These are phyloP conservation scores for Hansenula sp. DNA, from an alignment of 1,139 yeast species.

Conservation along the genomic window DNA sequence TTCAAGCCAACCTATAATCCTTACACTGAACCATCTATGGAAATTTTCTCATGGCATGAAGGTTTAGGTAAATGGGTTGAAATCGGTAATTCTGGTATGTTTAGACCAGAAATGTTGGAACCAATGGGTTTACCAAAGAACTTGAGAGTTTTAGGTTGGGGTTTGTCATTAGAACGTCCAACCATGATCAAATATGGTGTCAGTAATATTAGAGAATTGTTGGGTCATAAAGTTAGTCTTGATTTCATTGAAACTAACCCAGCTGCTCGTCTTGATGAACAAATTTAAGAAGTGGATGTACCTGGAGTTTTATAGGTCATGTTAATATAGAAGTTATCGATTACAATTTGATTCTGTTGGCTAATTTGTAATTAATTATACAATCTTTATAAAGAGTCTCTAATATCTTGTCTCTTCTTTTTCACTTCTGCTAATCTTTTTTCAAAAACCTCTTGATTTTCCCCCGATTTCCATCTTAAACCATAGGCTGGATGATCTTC, in stretches of 20 bases:
- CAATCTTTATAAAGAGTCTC: constrained; percentile 33
- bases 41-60: constrained; percentile 94
- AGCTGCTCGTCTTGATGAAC: constrained; percentile 93
- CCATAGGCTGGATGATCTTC: constrained; percentile 30
- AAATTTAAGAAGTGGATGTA: constrained; percentile 13
- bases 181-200: constrained; percentile 98
- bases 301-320: neutral
- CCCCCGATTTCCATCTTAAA: constrained; percentile 29
- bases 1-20: constrained; percentile 99
- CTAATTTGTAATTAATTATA: neutral
- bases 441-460: constrained; percentile 5
- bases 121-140: constrained; percentile 96
- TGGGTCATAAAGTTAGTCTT: constrained; percentile 91
- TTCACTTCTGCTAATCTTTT: neutral
- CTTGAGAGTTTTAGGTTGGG: constrained; percentile 96
- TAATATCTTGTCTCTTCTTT: neutral
- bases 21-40: constrained; percentile 98
- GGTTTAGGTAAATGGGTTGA: constrained; percentile 98
- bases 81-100: constrained; percentile 99
- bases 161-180: constrained; percentile 95
- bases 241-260: constrained; percentile 95
- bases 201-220: constrained; percentile 87
- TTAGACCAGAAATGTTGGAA: constrained; percentile 99
- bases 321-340: neutral
- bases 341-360: too few species aligned